Evolutionary conservation across 139 green algal species (phyloP), one percentile per base, ranked within the genome.

Genomic region (Haematococcus sp.): DNA sequence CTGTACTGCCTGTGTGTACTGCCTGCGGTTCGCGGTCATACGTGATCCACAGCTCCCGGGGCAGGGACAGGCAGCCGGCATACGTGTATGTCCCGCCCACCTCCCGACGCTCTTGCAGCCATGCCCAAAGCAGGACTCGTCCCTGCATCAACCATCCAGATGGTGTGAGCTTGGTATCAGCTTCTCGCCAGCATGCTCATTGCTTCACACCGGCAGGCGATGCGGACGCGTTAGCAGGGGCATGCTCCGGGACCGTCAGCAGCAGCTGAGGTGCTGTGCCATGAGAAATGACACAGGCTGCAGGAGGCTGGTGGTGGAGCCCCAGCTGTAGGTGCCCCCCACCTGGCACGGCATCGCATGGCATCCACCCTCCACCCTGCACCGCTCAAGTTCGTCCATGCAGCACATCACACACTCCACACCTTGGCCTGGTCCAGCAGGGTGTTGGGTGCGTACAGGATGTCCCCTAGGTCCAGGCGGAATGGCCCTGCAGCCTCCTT

Each of bases 41-140:
- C 63, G 81, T 68, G 0, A 89, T 34, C 60, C 78, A 81, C 28
- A 97, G 78, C 40, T 93, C 59, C 1, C 93, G 83, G 0, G 93
- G 91, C 22, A 93, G 51, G 3, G 77, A 86, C 59, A 97, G 75
- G 83, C 93, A 97, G 63, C 93, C 93, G 1, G 93, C 86, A 54
- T 96, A 97, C 32, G 88, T 78, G 61, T 93, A 95, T 1, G 75
- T 74, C 49, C 84, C 84, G 44, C 87, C 83, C 30, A 86, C 85
- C 44, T 84, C 83, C 19, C 93, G 83, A 49, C 83, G 71, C 76
- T 97, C 93, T 73, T 97, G 93, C 60, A 94, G 70, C 93, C 93
- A 97, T 0, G 86, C 92, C 88, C 87, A 95, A 68, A 97, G 70
- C 22, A 97, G 55, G 65, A 81, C 79, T 16, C 92, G 87, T 1